Conservation (phyloP, 371 early-diverging fungal genomes). For the Dichotomocladium elegans region DNA sequence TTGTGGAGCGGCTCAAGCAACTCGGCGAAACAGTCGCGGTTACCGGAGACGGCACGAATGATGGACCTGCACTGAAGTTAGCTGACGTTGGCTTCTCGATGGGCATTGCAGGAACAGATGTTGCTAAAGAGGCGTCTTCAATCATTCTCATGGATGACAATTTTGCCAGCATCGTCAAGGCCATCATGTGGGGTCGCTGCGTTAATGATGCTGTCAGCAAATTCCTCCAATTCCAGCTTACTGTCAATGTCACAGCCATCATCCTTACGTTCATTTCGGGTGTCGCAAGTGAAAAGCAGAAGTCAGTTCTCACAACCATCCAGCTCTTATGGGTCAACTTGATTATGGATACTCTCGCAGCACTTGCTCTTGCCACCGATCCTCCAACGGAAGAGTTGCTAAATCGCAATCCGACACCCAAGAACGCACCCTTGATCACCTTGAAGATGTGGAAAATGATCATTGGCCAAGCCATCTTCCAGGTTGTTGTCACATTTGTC, state of each 20-base stretch:
- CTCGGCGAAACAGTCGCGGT: constrained; percentile 74
- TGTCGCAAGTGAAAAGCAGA: constrained; percentile 38
- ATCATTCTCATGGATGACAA: constrained; percentile 82
- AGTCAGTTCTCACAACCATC: constrained; percentile 64
- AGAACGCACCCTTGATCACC: constrained; percentile 61
- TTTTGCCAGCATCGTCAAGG: constrained; percentile 73
- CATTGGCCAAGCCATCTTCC: constrained; percentile 57
- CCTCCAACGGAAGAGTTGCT: constrained; percentile 64
- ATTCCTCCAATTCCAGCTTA: constrained; percentile 78
- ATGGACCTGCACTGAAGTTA: constrained; percentile 74
- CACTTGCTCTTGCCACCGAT: constrained; percentile 76
- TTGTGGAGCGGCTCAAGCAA: constrained; percentile 62
- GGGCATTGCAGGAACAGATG: constrained; percentile 82
- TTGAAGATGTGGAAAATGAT: constrained; percentile 76
- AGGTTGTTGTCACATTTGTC: constrained; percentile 51
- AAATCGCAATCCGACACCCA: constrained; percentile 57
- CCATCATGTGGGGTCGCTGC: constrained; percentile 77
- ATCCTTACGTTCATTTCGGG: constrained; percentile 63
- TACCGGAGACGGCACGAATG: constrained; percentile 82
- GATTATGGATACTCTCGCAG: constrained; percentile 81
- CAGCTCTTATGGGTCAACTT: constrained; percentile 81
- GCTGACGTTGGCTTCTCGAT: constrained; percentile 83
- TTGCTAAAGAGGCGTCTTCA: constrained; percentile 77
- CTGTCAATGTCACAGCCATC: constrained; percentile 76
- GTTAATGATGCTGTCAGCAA: constrained; percentile 79